phyloP scores from a whole-genome alignment of 169 alveolate genomes.

The Cryptosporidium felis region DNA sequence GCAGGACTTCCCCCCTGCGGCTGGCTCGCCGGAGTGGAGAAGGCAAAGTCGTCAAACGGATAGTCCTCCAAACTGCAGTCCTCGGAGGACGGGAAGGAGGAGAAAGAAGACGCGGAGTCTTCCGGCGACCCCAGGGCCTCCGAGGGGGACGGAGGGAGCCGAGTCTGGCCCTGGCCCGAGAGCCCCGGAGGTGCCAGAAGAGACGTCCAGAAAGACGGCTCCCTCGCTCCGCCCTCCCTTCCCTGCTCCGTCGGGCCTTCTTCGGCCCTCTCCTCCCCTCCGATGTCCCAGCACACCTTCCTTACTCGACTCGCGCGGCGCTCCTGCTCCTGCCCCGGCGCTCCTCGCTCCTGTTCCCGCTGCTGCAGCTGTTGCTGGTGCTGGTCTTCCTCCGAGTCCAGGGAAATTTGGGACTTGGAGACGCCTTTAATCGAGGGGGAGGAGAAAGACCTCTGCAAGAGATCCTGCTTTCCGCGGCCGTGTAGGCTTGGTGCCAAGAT shows the following conservation, averaged over 20 bases:
- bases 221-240: too few relatives aligned
- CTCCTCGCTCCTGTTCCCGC: neutral
- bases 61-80: too few relatives aligned
- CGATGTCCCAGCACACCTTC: too few relatives aligned
- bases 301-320: too few relatives aligned
- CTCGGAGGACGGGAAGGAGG: conserved; percentile 57
- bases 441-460: conserved; percentile 23
- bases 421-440: conserved; percentile 46
- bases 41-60: too few relatives aligned
- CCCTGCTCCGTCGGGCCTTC: too few relatives aligned
- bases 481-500: neutral
- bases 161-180: neutral
- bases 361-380: too few relatives aligned
- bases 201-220: too few relatives aligned
- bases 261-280: too few relatives aligned
- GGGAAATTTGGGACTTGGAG: neutral
- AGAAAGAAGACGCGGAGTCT: neutral
- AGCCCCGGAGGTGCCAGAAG: too few relatives aligned
- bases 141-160: neutral
- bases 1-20: too few relatives aligned
- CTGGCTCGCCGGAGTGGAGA: too few relatives aligned
- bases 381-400: neutral
- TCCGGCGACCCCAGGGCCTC: conserved; percentile 22
- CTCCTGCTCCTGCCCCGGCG: neutral
- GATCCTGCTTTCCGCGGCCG: neutral